phyloP scores from a whole-genome alignment of 148 eudicot species.

The Salicornia ramosissima region DNA sequence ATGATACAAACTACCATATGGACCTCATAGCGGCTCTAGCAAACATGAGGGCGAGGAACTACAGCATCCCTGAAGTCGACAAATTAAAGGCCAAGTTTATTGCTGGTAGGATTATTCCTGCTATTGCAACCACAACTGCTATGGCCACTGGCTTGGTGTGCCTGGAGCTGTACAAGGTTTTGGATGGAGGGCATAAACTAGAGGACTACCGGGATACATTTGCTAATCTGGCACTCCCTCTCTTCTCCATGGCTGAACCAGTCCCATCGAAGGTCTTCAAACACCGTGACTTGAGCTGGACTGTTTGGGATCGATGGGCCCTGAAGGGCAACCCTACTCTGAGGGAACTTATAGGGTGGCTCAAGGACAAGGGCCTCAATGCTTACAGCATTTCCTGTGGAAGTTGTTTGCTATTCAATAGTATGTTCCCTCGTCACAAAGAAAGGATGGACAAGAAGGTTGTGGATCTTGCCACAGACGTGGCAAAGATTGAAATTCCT shows the following conservation, averaged over 20 bases:
- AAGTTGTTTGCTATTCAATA: constrained; percentile 66
- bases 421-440: constrained; percentile 77
- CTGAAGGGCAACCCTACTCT: constrained; percentile 61
- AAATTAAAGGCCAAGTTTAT: constrained; percentile 87
- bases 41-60: constrained; percentile 92
- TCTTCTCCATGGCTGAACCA: constrained; percentile 90
- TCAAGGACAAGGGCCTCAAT: constrained; percentile 56
- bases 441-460: constrained; percentile 75
- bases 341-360: constrained; percentile 62
- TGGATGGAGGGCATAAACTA: constrained; percentile 56
- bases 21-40: constrained; percentile 80
- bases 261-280: constrained; percentile 75
- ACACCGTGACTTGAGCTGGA: constrained; percentile 79
- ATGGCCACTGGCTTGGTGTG: constrained; percentile 94
- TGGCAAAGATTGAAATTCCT: constrained; percentile 81
- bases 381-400: constrained; percentile 84
- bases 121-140: constrained; percentile 88
- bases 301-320: constrained; percentile 87
- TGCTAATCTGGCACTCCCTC: constrained; percentile 83
- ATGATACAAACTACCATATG: constrained; percentile 90
- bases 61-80: constrained; percentile 88
- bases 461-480: constrained; percentile 67
- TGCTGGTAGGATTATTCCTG: constrained; percentile 89
- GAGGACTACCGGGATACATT: constrained; percentile 89
- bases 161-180: constrained; percentile 84